Percentiles rank a stretch among this genome's conserved stretches.
These are phyloP conservation scores for Chlorencoelia australis DNA, from an alignment of 2,329 filamentous ascomycete genomes.

Conservation along the genomic window DNA sequence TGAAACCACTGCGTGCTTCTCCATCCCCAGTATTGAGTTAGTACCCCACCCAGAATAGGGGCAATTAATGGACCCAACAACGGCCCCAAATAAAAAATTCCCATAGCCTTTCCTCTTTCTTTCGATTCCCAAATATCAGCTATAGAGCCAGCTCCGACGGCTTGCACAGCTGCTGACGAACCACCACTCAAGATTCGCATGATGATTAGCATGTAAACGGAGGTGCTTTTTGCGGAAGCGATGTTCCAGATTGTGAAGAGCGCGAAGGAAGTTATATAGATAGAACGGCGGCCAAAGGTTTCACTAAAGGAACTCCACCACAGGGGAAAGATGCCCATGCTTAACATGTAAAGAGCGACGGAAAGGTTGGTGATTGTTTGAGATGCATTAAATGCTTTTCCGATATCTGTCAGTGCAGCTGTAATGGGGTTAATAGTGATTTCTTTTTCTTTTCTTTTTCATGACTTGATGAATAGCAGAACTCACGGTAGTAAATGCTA, in stretches of 20 bases:
- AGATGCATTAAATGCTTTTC: slow-evolving; percentile 49
- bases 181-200: slow-evolving; percentile 68
- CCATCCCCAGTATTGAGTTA: slow-evolving; percentile 64
- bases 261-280: slow-evolving; percentile 66
- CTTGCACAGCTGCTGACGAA: slow-evolving; percentile 69
- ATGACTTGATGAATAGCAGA: too few species aligned
- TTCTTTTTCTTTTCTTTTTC: background rate
- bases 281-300: slow-evolving; percentile 59
- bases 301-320: slow-evolving; percentile 80
- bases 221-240: slow-evolving; percentile 56
- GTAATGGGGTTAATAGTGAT: background rate
- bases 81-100: slow-evolving; percentile 72
- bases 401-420: slow-evolving; percentile 61
- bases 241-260: slow-evolving; percentile 64
- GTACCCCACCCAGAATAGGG: slow-evolving; percentile 65
- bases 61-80: slow-evolving; percentile 64
- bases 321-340: slow-evolving; percentile 74
- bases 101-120: slow-evolving; percentile 71
- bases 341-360: slow-evolving; percentile 71
- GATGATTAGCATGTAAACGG: slow-evolving; percentile 66
- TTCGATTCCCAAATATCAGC: slow-evolving; percentile 68
- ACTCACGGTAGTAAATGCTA: slow-evolving; percentile 70
- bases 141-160: slow-evolving; percentile 75
- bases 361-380: slow-evolving; percentile 63
- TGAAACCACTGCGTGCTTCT: slow-evolving; percentile 71